Percentiles rank a stretch among this genome's conserved stretches.
These are phyloP conservation scores for Entonaema liquescens DNA, from an alignment of 495 filamentous ascomycete genomes.

Conservation along the genomic window DNA sequence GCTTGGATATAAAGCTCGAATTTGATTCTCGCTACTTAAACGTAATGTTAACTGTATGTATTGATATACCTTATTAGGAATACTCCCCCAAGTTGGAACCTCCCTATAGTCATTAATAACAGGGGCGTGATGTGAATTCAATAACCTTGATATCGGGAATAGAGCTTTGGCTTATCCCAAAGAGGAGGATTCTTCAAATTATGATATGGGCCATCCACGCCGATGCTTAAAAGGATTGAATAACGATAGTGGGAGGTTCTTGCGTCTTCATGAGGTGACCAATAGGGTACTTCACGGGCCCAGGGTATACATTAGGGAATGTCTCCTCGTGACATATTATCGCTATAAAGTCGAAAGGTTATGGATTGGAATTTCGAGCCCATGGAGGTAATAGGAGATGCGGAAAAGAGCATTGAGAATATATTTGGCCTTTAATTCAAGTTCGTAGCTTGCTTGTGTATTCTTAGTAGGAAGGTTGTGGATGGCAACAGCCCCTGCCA, in stretches of 20 bases:
- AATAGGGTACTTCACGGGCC: too few relatives aligned
- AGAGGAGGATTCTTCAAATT: too few relatives aligned
- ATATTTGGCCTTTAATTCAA: not conserved
- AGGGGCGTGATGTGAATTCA: not conserved
- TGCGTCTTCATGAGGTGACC: too few relatives aligned
- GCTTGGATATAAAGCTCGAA: not conserved
- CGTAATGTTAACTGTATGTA: not conserved
- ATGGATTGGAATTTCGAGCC: not conserved
- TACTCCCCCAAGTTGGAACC: not conserved
- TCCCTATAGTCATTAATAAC: not conserved
- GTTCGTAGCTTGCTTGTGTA: not conserved
- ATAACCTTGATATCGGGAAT: not conserved
- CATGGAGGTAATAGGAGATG: too few relatives aligned
- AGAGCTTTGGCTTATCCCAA: not conserved
- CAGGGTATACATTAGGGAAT: too few relatives aligned
- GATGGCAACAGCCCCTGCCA: not conserved
- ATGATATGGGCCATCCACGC: too few relatives aligned
- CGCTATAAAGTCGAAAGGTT: too few relatives aligned
- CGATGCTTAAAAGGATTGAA: too few relatives aligned
- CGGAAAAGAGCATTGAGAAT: too few relatives aligned
- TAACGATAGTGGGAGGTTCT: too few relatives aligned
- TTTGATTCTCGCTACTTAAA: not conserved
- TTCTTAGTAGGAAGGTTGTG: not conserved
- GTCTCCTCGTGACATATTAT: too few relatives aligned
- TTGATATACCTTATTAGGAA: not conserved